phyloP scores from a whole-genome alignment of 1,139 yeast species.

The Kazachstania sp. region DNA sequence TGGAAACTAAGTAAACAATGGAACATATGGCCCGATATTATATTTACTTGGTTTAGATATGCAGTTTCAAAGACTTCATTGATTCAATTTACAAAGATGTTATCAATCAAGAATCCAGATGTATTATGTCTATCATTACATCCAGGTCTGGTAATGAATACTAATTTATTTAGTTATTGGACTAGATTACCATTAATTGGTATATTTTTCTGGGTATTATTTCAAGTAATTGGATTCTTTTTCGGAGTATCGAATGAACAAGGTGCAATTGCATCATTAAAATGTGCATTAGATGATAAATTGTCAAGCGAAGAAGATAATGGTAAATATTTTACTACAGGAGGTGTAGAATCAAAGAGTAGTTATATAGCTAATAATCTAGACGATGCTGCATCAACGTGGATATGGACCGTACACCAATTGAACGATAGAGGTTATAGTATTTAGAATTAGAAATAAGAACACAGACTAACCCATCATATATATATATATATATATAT shows the following conservation, averaged over 20 bases:
- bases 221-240: slow-evolving; percentile 57
- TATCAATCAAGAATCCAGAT: slow-evolving; percentile 60
- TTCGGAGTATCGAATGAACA: slow-evolving; percentile 67
- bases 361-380: slow-evolving; percentile 51
- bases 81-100: slow-evolving; percentile 61
- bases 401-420: slow-evolving; percentile 76
- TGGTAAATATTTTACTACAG: slow-evolving; percentile 60
- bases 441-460: slow-evolving; percentile 8
- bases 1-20: slow-evolving; percentile 47
- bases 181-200: slow-evolving; percentile 73
- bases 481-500: too few species aligned
- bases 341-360: slow-evolving; percentile 48
- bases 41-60: slow-evolving; percentile 74
- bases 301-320: slow-evolving; percentile 47
- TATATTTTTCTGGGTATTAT: slow-evolving; percentile 56
- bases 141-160: slow-evolving; percentile 80
- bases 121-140: slow-evolving; percentile 62
- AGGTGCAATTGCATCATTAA: slow-evolving; percentile 60
- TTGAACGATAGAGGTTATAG: slow-evolving; percentile 44
- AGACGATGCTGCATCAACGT: slow-evolving; percentile 59
- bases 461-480: too few species aligned
- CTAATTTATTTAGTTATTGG: slow-evolving; percentile 67
- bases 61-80: slow-evolving; percentile 75
- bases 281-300: slow-evolving; percentile 51
- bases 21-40: slow-evolving; percentile 51